Evolutionary conservation across 163 green algal genomes (phyloP), one percentile per base, ranked within the genome.

Genomic region (Coccomyxa subellipsoidea): DNA sequence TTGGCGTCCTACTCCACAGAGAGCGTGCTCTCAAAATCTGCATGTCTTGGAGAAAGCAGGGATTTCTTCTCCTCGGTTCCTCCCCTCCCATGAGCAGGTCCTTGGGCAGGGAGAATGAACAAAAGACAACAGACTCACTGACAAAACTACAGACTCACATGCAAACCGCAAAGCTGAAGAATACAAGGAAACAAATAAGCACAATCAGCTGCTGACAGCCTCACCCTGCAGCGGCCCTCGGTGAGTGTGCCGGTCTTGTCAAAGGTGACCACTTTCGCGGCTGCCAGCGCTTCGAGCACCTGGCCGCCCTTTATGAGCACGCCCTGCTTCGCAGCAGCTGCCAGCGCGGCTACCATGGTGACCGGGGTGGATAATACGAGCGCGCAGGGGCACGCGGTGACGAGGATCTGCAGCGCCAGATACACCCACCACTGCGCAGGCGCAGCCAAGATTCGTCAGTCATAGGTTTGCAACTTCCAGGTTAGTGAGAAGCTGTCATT

Each of bases 241-340:
- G 94, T 97, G 18, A 98, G 88, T 6, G 94, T 98, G 73, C 94
- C 94, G 0, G 90, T 97, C 87, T 98, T 98, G 86, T 98, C 94
- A 53, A 97, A 88, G 31, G 85, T 92, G 5, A 95, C 80, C 35
- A 84, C 83, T 8, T 81, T 69, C 39, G 93, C 40, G 39, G 72
- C 40, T 15, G 84, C 89, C 32, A 98, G 86, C 21, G 85, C 80
- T 83, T 98, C 94, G 59, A 98, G 47, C 5, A 88, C 78, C 10
- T 78, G 54, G 37, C 91, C 87, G 27, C 94, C 93, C 80, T 97
- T 97, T 75, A 97, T 88, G 27, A 97, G 84, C 36, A 97, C 87
- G 23, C 93, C 93, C 15, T 86, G 37, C 38, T 85, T 80, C 9
- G 91, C 92, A 32, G 85, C 89, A 37, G 47, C 72, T 18, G 88